These are phyloP conservation scores for Starmerella lactis-condensi DNA, from an alignment of 805 yeast genomes.

Conservation along the genomic window DNA sequence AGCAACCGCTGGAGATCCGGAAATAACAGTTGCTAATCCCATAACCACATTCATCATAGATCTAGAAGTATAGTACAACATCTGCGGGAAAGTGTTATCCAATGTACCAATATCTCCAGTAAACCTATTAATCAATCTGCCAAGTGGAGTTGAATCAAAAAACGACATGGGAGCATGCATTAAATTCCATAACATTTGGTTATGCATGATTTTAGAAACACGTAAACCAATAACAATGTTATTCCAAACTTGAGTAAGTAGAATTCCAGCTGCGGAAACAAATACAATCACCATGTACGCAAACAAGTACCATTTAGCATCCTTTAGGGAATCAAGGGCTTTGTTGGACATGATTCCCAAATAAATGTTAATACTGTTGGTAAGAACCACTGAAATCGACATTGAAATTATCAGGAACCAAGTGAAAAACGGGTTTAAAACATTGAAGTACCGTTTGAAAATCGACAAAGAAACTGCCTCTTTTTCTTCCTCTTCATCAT, in stretches of 20 bases:
- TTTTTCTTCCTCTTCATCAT: slow-evolving; percentile 19
- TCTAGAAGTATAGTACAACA: slow-evolving; percentile 34
- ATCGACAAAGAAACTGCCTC: slow-evolving; percentile 12
- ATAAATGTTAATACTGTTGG: slow-evolving; percentile 12
- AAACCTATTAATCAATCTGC: slow-evolving; percentile 58
- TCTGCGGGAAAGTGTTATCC: slow-evolving; percentile 50
- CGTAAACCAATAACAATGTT: slow-evolving; percentile 32
- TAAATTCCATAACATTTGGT: slow-evolving; percentile 35
- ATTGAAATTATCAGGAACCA: slow-evolving; percentile 23
- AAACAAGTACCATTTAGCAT: slow-evolving; percentile 37
- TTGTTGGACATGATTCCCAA: slow-evolving; percentile 16
- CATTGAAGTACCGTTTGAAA: slow-evolving; percentile 16
- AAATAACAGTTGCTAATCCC: slow-evolving; percentile 37
- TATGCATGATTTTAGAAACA: slow-evolving; percentile 27
- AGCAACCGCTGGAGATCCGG: slow-evolving; percentile 52
- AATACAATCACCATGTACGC: slow-evolving; percentile 57
- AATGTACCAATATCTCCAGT: slow-evolving; percentile 63
- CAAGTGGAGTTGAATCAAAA: slow-evolving; percentile 65
- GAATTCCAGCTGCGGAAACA: slow-evolving; percentile 19
- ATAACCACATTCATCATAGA: slow-evolving; percentile 37
- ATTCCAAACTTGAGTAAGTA: slow-evolving; percentile 30
- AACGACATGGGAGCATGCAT: slow-evolving; percentile 59
- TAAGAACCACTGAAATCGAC: slow-evolving; percentile 19
- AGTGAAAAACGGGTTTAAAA: slow-evolving; percentile 24
- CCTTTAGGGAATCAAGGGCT: slow-evolving; percentile 8